Percentiles rank a stretch among this genome's conserved stretches.
Conservation (phyloP, 2,329 filamentous ascomycete genomes). For the Didymella segeticola region DNA sequence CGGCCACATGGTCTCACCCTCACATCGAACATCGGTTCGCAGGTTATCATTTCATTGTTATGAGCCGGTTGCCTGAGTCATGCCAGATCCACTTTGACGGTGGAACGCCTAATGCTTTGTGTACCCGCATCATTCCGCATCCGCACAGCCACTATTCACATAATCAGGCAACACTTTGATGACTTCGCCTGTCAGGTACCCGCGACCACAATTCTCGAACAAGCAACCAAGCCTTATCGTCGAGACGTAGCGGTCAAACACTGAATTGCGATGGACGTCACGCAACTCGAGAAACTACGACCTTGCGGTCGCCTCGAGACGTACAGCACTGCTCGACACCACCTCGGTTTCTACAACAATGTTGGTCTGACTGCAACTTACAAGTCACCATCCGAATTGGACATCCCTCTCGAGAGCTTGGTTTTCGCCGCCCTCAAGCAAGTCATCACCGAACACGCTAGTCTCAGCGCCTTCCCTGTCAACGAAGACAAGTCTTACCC, state of each 20-base stretch:
- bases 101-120: no score
- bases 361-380: slow-evolving; percentile 50
- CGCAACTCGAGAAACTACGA: slow-evolving; percentile 24
- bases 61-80: no score
- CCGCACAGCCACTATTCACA: not conserved
- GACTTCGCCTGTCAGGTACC: not conserved
- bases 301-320: slow-evolving; percentile 51
- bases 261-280: not conserved
- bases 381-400: not conserved
- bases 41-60: no score
- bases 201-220: no score
- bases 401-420: not conserved
- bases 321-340: slow-evolving; percentile 52
- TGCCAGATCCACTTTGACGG: not conserved
- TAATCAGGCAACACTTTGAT: not conserved
- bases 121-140: not conserved
- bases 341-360: slow-evolving; percentile 54
- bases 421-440: slow-evolving; percentile 35
- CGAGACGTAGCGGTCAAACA: no score
- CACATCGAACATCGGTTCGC: no score
- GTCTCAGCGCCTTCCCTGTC: slow-evolving; percentile 53
- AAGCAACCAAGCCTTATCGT: no score
- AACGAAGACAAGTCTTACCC: slow-evolving; percentile 48
- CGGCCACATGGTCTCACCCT: no score
- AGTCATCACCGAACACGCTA: slow-evolving; percentile 51